Evolutionary conservation across 805 yeast genomes (phyloP).

Genomic region (Diddensiella transvaalensis): DNA sequence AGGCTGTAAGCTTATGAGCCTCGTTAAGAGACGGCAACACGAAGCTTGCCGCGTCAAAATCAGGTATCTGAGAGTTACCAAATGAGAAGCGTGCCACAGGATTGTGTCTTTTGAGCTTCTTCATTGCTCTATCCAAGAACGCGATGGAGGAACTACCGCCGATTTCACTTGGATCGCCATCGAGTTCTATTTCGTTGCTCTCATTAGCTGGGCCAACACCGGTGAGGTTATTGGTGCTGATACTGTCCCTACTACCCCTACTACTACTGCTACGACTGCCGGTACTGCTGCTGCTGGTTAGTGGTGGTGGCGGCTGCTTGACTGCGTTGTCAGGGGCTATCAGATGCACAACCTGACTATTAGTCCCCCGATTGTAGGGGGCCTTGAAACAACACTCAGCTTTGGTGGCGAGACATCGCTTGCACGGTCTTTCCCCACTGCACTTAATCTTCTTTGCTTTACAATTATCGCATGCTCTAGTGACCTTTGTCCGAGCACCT

Average conservation of each 20-base stretch:
- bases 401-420: neutral
- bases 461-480: constrained; percentile 11
- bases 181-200: neutral
- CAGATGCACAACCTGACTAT: neutral
- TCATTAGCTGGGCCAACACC: neutral
- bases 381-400: constrained; percentile 3
- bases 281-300: neutral
- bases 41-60: constrained; percentile 9
- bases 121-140: constrained; percentile 8
- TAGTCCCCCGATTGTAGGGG: constrained; percentile 4
- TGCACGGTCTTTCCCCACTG: constrained; percentile 8
- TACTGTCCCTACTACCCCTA: no score
- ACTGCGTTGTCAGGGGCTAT: neutral
- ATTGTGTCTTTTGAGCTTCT: constrained; percentile 6
- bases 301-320: no score
- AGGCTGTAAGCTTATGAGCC: constrained; percentile 4
- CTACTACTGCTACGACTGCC: neutral
- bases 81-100: constrained; percentile 6
- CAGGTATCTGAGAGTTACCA: constrained; percentile 5
- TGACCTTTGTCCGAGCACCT: constrained; percentile 3
- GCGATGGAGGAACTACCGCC: constrained; percentile 6
- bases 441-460: constrained; percentile 8
- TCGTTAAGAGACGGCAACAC: constrained; percentile 6
- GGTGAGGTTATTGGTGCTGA: no score
- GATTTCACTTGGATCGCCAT: constrained; percentile 1